Conservation (phyloP, 2,329 filamentous ascomycete genomes). For the Alternaria metachromatica region DNA sequence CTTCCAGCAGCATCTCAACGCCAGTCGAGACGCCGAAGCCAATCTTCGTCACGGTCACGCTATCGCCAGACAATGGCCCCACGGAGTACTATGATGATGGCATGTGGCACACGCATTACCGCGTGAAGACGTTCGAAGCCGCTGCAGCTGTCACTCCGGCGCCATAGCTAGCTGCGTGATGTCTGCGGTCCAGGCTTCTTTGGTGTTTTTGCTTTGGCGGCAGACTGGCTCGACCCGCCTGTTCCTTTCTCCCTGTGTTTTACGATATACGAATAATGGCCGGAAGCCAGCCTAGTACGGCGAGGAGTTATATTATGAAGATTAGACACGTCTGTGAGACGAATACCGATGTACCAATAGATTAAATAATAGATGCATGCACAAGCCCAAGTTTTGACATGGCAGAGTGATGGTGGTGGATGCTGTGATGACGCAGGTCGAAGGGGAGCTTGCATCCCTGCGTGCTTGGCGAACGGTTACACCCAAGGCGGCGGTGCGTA, state of each 20-base stretch:
- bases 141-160: conserved; percentile 14
- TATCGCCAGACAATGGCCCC: conserved; percentile 32
- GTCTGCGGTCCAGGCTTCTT: neutral
- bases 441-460: conserved; percentile 36
- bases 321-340: conserved; percentile 1
- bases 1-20: conserved; percentile 15
- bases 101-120: conserved; percentile 55
- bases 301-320: conserved; percentile 1
- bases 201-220: neutral
- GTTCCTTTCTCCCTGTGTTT: conserved; percentile 7
- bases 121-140: conserved; percentile 41
- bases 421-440: conserved; percentile 35
- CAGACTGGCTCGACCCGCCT: conserved; percentile 6
- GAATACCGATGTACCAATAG: conserved; percentile 1
- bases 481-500: conserved; percentile 28
- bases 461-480: conserved; percentile 33
- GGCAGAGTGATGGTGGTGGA: neutral
- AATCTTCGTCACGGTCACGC: conserved; percentile 39
- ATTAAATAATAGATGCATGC: conserved; percentile 5
- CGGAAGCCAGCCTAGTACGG: neutral
- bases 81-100: conserved; percentile 54
- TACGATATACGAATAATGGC: conserved; percentile 16
- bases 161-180: neutral
- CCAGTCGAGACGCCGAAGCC: conserved; percentile 28
- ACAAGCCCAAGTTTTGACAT: neutral